Percentiles rank a stretch among this genome's conserved stretches.
These are phyloP conservation scores for Ceratocystis smalleyi DNA, from an alignment of 2,329 filamentous ascomycete genomes.

Conservation along the genomic window DNA sequence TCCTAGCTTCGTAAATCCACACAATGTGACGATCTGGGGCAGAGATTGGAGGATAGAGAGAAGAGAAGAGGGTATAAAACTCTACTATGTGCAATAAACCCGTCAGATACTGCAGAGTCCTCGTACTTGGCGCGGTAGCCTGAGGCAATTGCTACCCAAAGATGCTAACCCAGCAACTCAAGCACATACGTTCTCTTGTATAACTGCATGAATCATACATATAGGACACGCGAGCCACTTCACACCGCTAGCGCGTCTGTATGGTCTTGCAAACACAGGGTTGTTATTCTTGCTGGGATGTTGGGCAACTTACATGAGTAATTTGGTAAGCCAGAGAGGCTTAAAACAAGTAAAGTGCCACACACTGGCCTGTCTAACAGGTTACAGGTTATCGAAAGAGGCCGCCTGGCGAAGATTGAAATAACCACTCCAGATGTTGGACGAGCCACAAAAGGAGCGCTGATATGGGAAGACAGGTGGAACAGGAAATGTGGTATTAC, in stretches of 20 bases:
- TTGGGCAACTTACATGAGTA: not conserved
- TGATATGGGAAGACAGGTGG: not conserved
- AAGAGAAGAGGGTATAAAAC: not conserved
- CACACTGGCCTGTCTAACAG: not conserved
- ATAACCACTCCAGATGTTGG: not conserved
- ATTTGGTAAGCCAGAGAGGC: not conserved
- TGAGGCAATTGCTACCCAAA: not conserved
- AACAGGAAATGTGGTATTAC: not conserved
- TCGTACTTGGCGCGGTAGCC: not conserved
- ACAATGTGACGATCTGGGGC: not conserved
- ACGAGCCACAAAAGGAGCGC: not conserved
- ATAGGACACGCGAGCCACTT: not conserved
- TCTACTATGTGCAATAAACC: not conserved
- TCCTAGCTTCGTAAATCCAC: not conserved
- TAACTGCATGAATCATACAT: not conserved
- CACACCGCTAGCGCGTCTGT: not conserved
- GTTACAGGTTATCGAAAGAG: not conserved
- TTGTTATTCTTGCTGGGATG: not conserved
- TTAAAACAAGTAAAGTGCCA: not conserved
- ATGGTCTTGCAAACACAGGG: not conserved
- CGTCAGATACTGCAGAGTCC: not conserved
- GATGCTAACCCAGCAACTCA: not conserved
- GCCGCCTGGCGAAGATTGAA: not conserved
- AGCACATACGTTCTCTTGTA: not conserved
- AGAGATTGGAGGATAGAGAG: not conserved